phyloP scores from a whole-genome alignment of 176 grass and related monocot species.

The Cenchrus americanus region DNA sequence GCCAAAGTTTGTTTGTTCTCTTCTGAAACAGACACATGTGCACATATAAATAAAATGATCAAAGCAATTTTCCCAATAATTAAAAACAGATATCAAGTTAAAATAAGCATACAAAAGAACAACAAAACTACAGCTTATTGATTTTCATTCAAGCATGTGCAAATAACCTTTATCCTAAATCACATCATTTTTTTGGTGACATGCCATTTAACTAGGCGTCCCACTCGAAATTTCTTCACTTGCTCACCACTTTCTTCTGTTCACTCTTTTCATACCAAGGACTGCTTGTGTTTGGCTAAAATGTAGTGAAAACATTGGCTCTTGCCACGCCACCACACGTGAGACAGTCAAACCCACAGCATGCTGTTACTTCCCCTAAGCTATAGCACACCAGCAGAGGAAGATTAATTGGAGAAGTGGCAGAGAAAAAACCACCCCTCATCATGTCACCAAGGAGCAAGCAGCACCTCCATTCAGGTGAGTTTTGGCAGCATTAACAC shows the following conservation, averaged over 20 bases:
- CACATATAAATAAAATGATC: not conserved
- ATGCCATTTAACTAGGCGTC: not conserved
- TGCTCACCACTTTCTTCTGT: not conserved
- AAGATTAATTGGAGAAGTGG: not conserved
- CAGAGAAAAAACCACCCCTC: not conserved
- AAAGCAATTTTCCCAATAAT: not conserved
- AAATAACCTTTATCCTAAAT: conserved; percentile 4
- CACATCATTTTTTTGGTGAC: not conserved
- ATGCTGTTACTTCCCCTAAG: not conserved
- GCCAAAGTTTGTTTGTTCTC: conserved; percentile 52
- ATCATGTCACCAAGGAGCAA: not conserved
- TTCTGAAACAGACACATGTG: conserved; percentile 56
- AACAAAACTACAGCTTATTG: not conserved
- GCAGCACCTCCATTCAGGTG: not conserved
- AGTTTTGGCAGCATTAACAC: not conserved
- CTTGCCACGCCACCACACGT: not conserved
- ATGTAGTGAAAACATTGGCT: not conserved
- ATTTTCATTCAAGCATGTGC: conserved; percentile 4
- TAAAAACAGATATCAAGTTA: not conserved
- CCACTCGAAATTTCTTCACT: not conserved
- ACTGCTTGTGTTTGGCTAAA: not conserved
- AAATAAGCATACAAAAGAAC: conserved; percentile 4
- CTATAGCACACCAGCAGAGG: not conserved
- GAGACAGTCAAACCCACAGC: not conserved
- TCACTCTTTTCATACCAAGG: not conserved